phyloP scores from a whole-genome alignment of 2,329 filamentous ascomycete species.

The Ilyonectria mors-panacis region DNA sequence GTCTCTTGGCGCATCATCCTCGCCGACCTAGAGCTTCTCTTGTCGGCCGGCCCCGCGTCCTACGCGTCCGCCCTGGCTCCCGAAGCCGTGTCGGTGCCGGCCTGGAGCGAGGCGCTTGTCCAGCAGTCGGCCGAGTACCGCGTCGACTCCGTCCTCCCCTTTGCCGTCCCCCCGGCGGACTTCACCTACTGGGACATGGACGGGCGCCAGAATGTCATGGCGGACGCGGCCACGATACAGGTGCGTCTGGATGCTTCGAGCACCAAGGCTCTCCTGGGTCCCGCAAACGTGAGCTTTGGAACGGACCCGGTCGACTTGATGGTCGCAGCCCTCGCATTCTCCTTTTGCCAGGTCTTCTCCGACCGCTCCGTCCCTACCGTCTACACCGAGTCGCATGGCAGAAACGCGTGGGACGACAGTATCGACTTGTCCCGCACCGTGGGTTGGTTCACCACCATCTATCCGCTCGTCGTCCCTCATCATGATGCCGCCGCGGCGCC shows the following conservation, averaged over 20 bases:
- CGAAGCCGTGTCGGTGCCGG: neutral
- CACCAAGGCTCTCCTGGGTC: neutral
- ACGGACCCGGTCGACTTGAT: constrained; percentile 49
- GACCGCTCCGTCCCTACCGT: constrained; percentile 43
- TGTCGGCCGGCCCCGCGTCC: neutral
- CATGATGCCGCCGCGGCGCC: neutral
- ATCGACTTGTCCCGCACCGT: constrained; percentile 50
- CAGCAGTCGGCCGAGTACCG: neutral
- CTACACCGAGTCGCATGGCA: constrained; percentile 51
- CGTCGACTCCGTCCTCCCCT: neutral
- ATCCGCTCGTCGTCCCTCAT: neutral
- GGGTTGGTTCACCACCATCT: constrained; percentile 51
- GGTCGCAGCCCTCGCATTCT: constrained; percentile 39
- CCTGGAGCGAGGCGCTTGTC: constrained; percentile 1
- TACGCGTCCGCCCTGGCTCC: neutral
- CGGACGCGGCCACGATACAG: neutral
- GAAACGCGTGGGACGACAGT: constrained; percentile 46
- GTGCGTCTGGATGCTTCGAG: constrained; percentile 20
- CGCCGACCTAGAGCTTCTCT: constrained; percentile 57
- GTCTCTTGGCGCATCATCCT: constrained; percentile 61
- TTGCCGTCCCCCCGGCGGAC: neutral
- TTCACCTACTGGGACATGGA: neutral
- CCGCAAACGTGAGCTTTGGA: constrained; percentile 17
- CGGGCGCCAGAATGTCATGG: neutral
- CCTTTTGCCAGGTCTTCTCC: constrained; percentile 41